Evolutionary conservation across 352 stramenopile genomes (phyloP).

Genomic region (Pythium myriotylum): DNA sequence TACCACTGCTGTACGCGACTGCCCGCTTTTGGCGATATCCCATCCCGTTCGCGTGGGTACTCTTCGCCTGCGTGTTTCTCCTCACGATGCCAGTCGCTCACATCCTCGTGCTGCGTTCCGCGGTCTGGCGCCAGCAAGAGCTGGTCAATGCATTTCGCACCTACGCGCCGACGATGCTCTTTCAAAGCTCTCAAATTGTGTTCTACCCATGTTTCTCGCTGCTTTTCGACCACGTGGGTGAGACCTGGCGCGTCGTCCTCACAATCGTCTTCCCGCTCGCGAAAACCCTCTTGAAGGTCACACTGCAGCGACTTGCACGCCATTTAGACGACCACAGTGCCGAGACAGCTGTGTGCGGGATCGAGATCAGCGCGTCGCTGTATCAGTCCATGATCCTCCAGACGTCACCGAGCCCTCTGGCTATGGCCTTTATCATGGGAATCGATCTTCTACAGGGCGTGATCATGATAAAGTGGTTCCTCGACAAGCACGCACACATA

Average conservation of each 20-base stretch:
- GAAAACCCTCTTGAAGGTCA: slow-evolving; percentile 13
- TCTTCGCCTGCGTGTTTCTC: background rate
- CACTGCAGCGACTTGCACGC: background rate
- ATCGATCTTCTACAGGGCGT: slow-evolving; percentile 17
- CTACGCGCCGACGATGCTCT: slow-evolving; percentile 5
- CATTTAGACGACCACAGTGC: slow-evolving; percentile 5
- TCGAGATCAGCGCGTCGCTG: slow-evolving; percentile 21
- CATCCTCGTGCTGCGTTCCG: slow-evolving; percentile 3
- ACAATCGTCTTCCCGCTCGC: slow-evolving; percentile 11
- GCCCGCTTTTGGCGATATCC: slow-evolving; percentile 16
- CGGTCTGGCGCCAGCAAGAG: background rate
- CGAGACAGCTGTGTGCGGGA: slow-evolving; percentile 12
- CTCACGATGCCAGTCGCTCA: slow-evolving; percentile 1
- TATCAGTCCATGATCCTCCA: slow-evolving; percentile 31
- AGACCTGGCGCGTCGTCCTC: slow-evolving; percentile 1
- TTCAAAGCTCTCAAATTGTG: slow-evolving; percentile 15
- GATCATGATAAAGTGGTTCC: slow-evolving; percentile 15
- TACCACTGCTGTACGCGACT: background rate
- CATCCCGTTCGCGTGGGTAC: slow-evolving; percentile 15
- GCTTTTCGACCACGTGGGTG: slow-evolving; percentile 13
- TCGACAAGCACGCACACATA: slow-evolving; percentile 9
- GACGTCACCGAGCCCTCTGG: slow-evolving; percentile 4
- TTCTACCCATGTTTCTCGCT: slow-evolving; percentile 23
- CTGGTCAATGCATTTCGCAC: background rate
- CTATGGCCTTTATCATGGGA: slow-evolving; percentile 15